Conservation (phyloP, 2,329 filamentous ascomycete species). For the Coniochaeta ligniaria region DNA sequence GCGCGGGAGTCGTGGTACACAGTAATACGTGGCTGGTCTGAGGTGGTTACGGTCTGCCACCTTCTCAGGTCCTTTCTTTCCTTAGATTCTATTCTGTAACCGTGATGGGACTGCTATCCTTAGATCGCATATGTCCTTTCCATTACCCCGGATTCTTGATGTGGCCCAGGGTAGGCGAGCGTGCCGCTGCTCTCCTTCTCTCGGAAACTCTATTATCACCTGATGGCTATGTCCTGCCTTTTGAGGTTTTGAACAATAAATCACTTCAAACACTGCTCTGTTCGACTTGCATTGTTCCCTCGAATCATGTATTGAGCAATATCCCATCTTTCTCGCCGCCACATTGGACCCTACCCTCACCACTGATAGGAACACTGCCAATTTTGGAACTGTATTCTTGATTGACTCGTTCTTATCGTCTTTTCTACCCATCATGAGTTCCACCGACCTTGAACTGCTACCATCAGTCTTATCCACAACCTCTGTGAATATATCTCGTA, state of each 20-base stretch:
- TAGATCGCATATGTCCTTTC: background rate
- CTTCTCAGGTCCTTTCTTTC: background rate
- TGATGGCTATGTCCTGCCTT: background rate
- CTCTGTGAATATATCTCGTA: background rate
- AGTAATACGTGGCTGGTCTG: background rate
- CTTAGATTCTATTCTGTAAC: background rate
- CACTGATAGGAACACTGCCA: background rate
- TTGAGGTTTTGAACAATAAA: background rate
- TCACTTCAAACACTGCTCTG: background rate
- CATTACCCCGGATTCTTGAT: background rate
- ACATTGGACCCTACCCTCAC: background rate
- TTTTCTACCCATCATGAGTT: slow-evolving; percentile 11
- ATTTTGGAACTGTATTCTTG: slow-evolving; percentile 12
- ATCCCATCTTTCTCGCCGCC: background rate
- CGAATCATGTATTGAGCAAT: slow-evolving; percentile 15
- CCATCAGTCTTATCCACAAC: background rate
- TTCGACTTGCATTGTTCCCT: slow-evolving; percentile 6
- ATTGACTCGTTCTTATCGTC: background rate
- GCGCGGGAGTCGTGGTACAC: background rate
- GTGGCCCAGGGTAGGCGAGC: background rate
- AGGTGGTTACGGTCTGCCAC: background rate
- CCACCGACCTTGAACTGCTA: slow-evolving; percentile 2
- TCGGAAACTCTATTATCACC: background rate
- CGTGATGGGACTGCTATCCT: background rate
- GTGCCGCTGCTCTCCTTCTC: background rate